Evolutionary conservation across 495 filamentous ascomycete genomes (phyloP), one percentile per base, ranked within the genome.

Genomic region (Neurospora sp.): DNA sequence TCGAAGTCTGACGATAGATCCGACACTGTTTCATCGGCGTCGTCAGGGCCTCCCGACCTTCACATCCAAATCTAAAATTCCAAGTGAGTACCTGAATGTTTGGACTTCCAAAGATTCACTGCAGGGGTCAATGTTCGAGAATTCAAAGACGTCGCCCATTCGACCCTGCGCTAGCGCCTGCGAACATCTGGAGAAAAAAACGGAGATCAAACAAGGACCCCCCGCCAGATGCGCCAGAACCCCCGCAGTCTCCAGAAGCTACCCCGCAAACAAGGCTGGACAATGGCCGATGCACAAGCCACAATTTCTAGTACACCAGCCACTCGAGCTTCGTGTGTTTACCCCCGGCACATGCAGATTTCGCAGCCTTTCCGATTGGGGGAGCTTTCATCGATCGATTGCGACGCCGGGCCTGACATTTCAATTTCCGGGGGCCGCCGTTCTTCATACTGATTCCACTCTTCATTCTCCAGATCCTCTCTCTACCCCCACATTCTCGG

Each of bases 291-390:
- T 22, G 53, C 53, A 61, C 53, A 61, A 61, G 53, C 53, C 53
- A 61, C 53, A 61, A 14, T 31, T 31, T 31, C 27, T 31, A 61
- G 5, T 8, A 22, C 53, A 61, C 53, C 53, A 61, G 53, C 53
- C 53, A 61, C 53, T 14, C 4, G 14, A 61, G 22, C 27, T 27
- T 27, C 27, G 27, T 16, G 22, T 61, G 22, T 31, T 16, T 35
- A 35, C 53, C 53, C 27, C 27, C 27, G 27, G 27, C 53, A 61
- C 53, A 61, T 61, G 53, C 53, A 61, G 22, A 61, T 61, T 70
- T 70, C 69, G 31, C 69, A 70, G 69, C 69, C 69, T 70, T 70
- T 22, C 53, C 53, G 22, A 31, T 61, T 61, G 53, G 53, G 22
- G 39, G 39, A 27, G 42, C 22, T 39, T 27, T 45, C 53, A 61